A percentile compares a stretch with the other conserved stretches of the same genome.
Conservation (phyloP, 768 basidiomycete genomes). For the Boletales sp. region DNA sequence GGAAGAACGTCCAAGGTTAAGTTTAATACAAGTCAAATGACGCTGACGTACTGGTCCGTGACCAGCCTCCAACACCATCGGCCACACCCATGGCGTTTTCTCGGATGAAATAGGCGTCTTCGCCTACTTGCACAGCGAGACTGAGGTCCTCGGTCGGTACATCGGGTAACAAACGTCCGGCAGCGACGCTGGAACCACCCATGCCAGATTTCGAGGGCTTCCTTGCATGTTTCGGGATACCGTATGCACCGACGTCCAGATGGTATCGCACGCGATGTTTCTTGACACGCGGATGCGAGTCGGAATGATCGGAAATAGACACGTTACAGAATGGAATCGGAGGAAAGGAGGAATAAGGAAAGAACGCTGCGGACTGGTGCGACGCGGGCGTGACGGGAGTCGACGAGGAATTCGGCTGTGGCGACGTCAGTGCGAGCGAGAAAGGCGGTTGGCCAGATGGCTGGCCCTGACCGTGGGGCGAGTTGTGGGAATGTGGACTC, state of each 20-base stretch:
- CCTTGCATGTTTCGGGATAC: constrained; percentile 63
- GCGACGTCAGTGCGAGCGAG: constrained; percentile 44
- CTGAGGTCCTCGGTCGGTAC: constrained; percentile 32
- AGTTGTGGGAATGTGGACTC: constrained; percentile 27
- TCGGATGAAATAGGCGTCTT: constrained; percentile 85
- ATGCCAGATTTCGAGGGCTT: constrained; percentile 29
- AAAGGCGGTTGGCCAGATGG: constrained; percentile 32
- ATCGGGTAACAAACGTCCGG: constrained; percentile 29
- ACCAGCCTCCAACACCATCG: constrained; percentile 95
- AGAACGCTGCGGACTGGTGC: constrained; percentile 31
- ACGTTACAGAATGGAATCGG: constrained; percentile 27
- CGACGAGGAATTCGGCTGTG: constrained; percentile 34
- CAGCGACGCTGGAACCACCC: constrained; percentile 9
- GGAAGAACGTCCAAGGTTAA: constrained; percentile 1
- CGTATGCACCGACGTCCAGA: constrained; percentile 79
- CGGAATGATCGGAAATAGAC: constrained; percentile 23
- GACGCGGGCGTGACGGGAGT: constrained; percentile 26
- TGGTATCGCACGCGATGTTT: constrained; percentile 38
- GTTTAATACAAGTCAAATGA: constrained; percentile 4
- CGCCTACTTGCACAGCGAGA: constrained; percentile 78
- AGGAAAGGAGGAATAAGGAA: constrained; percentile 35
- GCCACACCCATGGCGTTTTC: constrained; percentile 91
- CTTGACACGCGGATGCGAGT: constrained; percentile 30
- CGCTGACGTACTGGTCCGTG: constrained; percentile 39
- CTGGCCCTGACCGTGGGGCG: constrained; percentile 35